Conservation (phyloP, 2,329 filamentous ascomycete species). For the Blastomyces gilchristii region DNA sequence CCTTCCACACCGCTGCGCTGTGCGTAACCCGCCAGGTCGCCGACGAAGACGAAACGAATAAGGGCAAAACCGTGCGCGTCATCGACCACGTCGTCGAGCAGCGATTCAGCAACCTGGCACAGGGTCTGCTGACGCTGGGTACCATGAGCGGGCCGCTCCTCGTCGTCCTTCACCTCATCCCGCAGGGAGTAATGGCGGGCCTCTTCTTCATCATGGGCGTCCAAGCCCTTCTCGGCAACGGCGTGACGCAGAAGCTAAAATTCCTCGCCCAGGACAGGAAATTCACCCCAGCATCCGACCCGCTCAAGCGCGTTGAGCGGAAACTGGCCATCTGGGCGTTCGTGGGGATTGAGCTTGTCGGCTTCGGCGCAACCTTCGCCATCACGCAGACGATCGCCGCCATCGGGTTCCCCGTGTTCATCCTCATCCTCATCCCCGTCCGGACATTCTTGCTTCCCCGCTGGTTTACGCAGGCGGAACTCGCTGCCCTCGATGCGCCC, state of each 20-base stretch:
- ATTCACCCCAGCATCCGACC: slow-evolving; percentile 50
- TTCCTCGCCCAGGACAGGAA: slow-evolving; percentile 56
- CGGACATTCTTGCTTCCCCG: slow-evolving; percentile 54
- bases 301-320: slow-evolving; percentile 52
- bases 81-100: slow-evolving; percentile 57
- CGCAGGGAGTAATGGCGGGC: slow-evolving; percentile 67
- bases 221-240: slow-evolving; percentile 65
- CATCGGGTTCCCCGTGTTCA: slow-evolving; percentile 69
- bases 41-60: slow-evolving; percentile 48
- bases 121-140: slow-evolving; percentile 65
- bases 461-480: slow-evolving; percentile 51
- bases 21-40: slow-evolving; percentile 55
- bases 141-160: slow-evolving; percentile 70
- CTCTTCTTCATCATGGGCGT: slow-evolving; percentile 80
- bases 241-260: slow-evolving; percentile 63
- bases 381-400: slow-evolving; percentile 76
- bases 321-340: slow-evolving; percentile 60
- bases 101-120: slow-evolving; percentile 65
- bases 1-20: slow-evolving; percentile 69
- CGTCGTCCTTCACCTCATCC: slow-evolving; percentile 64
- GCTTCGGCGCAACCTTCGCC: slow-evolving; percentile 68
- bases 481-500: slow-evolving; percentile 56
- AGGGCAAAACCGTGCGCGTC: slow-evolving; percentile 51
- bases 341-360: slow-evolving; percentile 56
- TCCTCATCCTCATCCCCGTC: slow-evolving; percentile 57